Evolutionary conservation across 768 basidiomycete genomes (phyloP), one percentile per base, ranked within the genome.

Genomic region (Lactifluus rugatus): DNA sequence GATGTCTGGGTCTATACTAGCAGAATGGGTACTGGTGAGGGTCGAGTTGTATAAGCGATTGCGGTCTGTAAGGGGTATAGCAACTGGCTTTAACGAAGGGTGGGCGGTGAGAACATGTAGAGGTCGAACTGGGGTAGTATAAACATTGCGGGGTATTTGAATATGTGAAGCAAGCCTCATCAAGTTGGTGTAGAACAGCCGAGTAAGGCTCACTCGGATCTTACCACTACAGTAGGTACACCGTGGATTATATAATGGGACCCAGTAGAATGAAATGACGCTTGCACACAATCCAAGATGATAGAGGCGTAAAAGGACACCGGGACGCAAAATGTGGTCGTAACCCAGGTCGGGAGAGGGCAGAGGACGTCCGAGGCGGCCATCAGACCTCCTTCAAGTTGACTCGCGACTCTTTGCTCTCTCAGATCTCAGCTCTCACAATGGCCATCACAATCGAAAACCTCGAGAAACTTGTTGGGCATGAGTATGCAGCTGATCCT

Each of bases 391-490:
- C n/a, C n/a, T n/a, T n/a, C n/a, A n/a, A n/a, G n/a, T n/a, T n/a
- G n/a, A n/a, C n/a, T n/a, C n/a, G n/a, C n/a, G n/a, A 31, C 28
- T 6, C 28, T 31, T 9, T 31, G 28, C 28, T 6, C 28, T 6
- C 28, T 31, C 28, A 6, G 9, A 28, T 28, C 28, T n/a, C n/a
- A n/a, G n/a, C 31, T 31, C 31, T 31, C 23, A 46, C 54, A 54
- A 62, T 55, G 58, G 13, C 47, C 36, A 31, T 28, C 5, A 28
- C 44, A 17, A 17, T 60, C 13, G 46, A 58, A 53, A 54, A 88
- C 68, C 80, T 90, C 25, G 75, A 75, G 2, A 77, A 83, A 71
- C 82, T 86, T 23, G 79, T 90, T 47, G 89, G 88, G 9, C 73
- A 75, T 65, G 71, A 78, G 52, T 68, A 74, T 6, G 71, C 75